Evolutionary conservation across 352 stramenopile genomes (phyloP), one percentile per base, ranked within the genome.

Genomic region (Hyaloperonospora brassicae): DNA sequence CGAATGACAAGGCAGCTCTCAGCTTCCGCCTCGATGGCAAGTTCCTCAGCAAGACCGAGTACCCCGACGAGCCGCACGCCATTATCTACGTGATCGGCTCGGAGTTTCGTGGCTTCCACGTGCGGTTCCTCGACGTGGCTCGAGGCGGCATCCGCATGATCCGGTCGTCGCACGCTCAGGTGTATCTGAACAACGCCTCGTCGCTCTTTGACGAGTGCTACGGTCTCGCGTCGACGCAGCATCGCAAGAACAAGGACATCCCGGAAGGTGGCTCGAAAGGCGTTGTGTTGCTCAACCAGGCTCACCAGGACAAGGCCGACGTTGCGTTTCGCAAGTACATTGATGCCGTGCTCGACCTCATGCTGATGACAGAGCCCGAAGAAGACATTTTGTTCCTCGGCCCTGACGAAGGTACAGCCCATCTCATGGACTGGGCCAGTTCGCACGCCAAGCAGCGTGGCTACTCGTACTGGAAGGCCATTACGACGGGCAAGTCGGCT

Each of bases 201-300:
- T 89, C 90, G 47, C 95, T 98, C 40, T 98, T 97, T 58, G 93
- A 98, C 58, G 96, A 99, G 66, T 96, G 84, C 56, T 98, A 98
- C 70, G 86, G 86, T 10, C 71, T 99, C 5, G 94, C 95, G 0
- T 98, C 89, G 55, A 95, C 95, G 7, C 96, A 99, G 68, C 95
- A 99, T 64, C 84, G 97, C 38, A 99, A 99, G 77, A 99, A 99
- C 80, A 99, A 99, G 80, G 96, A 99, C 67, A 98, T 99, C 57
- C 95, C 96, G 1, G 96, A 99, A 68, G 96, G 96, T 43, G 96
- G 96, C 49, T 97, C 89, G 39, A 99, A 99, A 75, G 96, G 85
- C 39, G 95, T 99, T 1, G 68, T 96, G 34, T 73, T 99, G 34
- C 84, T 98, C 30, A 94, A 99, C 76, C 87, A 90, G 42, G 81